A percentile compares a stretch with the other conserved stretches of the same genome.
phyloP scores from a whole-genome alignment of 768 basidiomycete genomes.

The Pilatotrama ljubarskyi region DNA sequence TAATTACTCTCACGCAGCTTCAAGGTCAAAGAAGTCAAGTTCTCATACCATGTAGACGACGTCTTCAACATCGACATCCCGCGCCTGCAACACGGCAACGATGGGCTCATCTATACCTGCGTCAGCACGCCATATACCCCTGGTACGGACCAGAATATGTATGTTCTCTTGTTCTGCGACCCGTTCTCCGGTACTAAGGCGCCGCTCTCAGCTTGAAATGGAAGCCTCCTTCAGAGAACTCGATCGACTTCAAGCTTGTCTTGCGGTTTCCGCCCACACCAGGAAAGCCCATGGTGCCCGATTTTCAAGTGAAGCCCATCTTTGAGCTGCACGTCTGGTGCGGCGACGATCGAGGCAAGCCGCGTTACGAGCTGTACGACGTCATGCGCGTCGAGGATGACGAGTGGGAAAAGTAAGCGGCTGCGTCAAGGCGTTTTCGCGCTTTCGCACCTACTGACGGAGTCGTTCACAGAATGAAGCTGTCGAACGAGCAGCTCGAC shows the following conservation, averaged over 20 bases:
- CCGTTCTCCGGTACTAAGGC: neutral
- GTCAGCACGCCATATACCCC: slow-evolving; percentile 76
- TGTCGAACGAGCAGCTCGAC: slow-evolving; percentile 82
- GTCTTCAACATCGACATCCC: slow-evolving; percentile 87
- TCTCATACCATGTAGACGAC: slow-evolving; percentile 85
- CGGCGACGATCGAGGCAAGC: slow-evolving; percentile 57
- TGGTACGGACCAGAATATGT: slow-evolving; percentile 91
- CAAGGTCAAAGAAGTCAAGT: slow-evolving; percentile 81
- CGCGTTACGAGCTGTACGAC: slow-evolving; percentile 84
- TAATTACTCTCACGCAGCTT: slow-evolving; percentile 50
- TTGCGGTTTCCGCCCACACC: slow-evolving; percentile 82
- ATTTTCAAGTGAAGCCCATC: slow-evolving; percentile 81
- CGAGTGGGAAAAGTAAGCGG: slow-evolving; percentile 88
- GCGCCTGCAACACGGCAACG: slow-evolving; percentile 84
- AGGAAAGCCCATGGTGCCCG: slow-evolving; percentile 58
- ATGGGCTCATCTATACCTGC: slow-evolving; percentile 96
- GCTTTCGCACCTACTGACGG: neutral
- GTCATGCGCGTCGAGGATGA: slow-evolving; percentile 81
- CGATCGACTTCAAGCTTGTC: slow-evolving; percentile 94
- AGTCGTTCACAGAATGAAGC: slow-evolving; percentile 65
- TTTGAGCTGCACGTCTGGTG: slow-evolving; percentile 84
- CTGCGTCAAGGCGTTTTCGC: too few relatives aligned
- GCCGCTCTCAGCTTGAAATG: slow-evolving; percentile 79
- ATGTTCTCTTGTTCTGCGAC: slow-evolving; percentile 28
- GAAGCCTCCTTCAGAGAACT: slow-evolving; percentile 98